phyloP scores from a whole-genome alignment of 306 rosid genomes.

The Fagus sylvatica region DNA sequence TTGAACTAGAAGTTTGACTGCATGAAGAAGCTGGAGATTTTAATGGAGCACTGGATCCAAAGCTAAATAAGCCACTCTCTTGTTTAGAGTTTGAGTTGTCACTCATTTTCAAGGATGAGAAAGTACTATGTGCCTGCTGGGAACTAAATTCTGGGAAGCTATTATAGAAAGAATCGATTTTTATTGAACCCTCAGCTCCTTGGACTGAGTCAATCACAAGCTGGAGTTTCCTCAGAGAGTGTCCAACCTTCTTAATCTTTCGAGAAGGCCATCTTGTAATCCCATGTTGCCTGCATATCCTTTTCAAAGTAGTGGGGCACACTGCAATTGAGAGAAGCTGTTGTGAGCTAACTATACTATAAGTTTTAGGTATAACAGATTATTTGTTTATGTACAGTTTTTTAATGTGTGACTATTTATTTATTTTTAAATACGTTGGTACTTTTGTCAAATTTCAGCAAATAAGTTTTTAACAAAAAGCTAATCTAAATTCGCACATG shows the following conservation, averaged over 20 bases:
- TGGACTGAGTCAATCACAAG: constrained; percentile 63
- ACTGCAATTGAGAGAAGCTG: constrained; percentile 33
- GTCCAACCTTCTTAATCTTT: constrained; percentile 69
- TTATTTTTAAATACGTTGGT: too few species aligned
- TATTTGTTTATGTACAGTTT: too few species aligned
- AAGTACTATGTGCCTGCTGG: constrained; percentile 11
- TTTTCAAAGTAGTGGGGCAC: constrained; percentile 68
- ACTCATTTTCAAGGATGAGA: constrained; percentile 17
- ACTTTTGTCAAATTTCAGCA: too few species aligned
- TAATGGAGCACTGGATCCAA: constrained; percentile 20
- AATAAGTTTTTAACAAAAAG: too few species aligned
- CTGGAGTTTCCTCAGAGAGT: constrained; percentile 64
- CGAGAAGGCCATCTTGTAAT: constrained; percentile 68
- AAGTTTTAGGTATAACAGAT: neutral
- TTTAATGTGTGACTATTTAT: too few species aligned
- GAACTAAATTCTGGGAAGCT: constrained; percentile 60
- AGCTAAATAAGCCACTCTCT: constrained; percentile 19
- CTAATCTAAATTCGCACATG: too few species aligned
- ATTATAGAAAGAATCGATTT: constrained; percentile 52
- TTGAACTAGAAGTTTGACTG: constrained; percentile 41
- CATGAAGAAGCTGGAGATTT: constrained; percentile 44
- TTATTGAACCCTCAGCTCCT: constrained; percentile 66
- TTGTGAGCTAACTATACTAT: neutral
- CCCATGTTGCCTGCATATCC: constrained; percentile 77
- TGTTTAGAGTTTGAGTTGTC: constrained; percentile 21